Evolutionary conservation across 345 rosid species (phyloP).

Genomic region (Gossypium longicalyx): DNA sequence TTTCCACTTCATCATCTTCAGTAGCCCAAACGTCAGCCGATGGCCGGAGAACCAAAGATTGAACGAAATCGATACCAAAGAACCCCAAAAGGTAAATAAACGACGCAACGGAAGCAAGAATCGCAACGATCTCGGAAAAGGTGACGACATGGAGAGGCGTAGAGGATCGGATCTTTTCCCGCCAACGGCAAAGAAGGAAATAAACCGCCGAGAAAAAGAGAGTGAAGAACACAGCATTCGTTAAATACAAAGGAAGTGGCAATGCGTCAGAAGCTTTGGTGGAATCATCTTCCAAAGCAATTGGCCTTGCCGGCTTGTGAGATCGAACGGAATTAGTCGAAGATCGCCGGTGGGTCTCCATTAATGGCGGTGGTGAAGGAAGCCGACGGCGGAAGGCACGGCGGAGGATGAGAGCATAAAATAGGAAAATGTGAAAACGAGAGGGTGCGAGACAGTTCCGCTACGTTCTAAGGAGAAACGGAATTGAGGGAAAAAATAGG

Average conservation of each 20-base stretch:
- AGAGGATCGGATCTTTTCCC: constrained; percentile 66
- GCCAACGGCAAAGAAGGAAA: constrained; percentile 61
- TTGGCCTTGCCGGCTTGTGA: constrained; percentile 9
- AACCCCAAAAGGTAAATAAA: constrained; percentile 59
- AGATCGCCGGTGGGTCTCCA: background rate
- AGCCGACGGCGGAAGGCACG: background rate
- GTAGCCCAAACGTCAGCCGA: constrained; percentile 44
- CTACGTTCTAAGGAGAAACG: background rate
- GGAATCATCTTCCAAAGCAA: background rate
- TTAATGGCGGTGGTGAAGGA: background rate
- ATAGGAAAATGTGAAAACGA: background rate
- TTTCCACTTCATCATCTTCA: constrained; percentile 37
- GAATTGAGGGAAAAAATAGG: background rate
- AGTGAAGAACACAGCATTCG: constrained; percentile 56
- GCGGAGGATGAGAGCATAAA: background rate
- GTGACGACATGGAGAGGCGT: constrained; percentile 58
- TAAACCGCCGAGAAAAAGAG: constrained; percentile 63
- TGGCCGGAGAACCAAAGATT: constrained; percentile 47
- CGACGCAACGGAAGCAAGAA: constrained; percentile 49
- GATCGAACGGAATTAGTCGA: background rate
- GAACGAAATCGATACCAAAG: constrained; percentile 67
- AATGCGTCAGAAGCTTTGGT: constrained; percentile 45
- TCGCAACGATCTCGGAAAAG: constrained; percentile 53
- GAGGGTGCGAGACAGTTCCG: background rate
- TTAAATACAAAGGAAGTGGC: constrained; percentile 44